phyloP scores from a whole-genome alignment of 2,329 filamentous ascomycete species.

The Spiromastix sp. region DNA sequence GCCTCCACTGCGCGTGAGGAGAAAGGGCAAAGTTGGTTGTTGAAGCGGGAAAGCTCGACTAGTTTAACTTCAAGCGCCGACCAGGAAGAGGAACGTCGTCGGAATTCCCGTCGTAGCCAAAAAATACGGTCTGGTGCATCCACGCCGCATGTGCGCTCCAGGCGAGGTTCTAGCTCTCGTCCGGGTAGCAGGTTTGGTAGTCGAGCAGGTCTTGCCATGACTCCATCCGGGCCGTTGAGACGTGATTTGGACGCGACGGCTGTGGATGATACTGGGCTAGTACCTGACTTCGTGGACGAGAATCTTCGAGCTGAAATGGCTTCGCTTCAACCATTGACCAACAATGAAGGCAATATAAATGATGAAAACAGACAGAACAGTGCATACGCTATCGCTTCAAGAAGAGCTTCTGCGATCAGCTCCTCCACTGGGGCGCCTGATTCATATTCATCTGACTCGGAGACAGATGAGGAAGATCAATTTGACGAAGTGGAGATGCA shows the following conservation, averaged over 20 bases:
- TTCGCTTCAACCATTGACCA: constrained; percentile 6
- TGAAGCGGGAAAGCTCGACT: constrained; percentile 46
- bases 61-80: constrained; percentile 34
- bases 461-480: constrained; percentile 24
- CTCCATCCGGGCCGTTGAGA: constrained; percentile 11
- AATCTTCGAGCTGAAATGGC: constrained; percentile 30
- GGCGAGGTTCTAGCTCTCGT: constrained; percentile 24
- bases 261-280: constrained; percentile 13
- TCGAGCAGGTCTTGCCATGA: constrained; percentile 27
- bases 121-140: constrained; percentile 25
- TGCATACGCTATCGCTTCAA: constrained; percentile 10
- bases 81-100: constrained; percentile 20
- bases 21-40: constrained; percentile 54
- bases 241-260: constrained; percentile 10
- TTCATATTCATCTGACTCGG: constrained; percentile 17
- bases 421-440: constrained; percentile 14
- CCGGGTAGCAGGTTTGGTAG: constrained; percentile 24
- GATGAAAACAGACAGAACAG: constrained; percentile 11
- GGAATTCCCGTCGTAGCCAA: constrained; percentile 17
- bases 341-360: constrained; percentile 7
- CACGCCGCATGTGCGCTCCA: constrained; percentile 23
- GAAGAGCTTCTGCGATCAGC: constrained; percentile 8
- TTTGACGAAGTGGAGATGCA: constrained; percentile 46
- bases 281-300: constrained; percentile 43
- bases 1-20: constrained; percentile 47